Conservation (phyloP, 495 filamentous ascomycete species). For the Friedmanniomyces endolithicus region DNA sequence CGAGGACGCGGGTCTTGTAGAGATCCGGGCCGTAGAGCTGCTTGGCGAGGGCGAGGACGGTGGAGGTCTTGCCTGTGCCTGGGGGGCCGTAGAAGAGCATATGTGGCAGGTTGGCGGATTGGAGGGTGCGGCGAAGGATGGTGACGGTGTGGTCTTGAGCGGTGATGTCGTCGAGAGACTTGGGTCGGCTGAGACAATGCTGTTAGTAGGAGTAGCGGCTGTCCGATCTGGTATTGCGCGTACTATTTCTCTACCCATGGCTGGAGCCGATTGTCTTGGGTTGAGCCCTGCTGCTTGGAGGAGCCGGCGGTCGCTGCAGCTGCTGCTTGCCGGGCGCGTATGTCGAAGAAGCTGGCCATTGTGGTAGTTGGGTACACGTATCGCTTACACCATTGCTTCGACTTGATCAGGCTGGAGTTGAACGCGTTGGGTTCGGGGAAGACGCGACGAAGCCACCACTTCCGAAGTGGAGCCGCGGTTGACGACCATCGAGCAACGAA, state of each 20-base stretch:
- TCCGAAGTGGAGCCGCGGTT: neutral
- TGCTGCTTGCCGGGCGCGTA: conserved; percentile 81
- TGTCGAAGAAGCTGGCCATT: conserved; percentile 81
- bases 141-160: conserved; percentile 96
- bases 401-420: neutral
- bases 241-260: conserved; percentile 99
- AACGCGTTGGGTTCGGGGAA: neutral
- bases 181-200: conserved; percentile 59
- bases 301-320: conserved; percentile 44
- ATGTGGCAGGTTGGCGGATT: conserved; percentile 93
- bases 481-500: neutral
- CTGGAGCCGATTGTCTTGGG: conserved; percentile 55
- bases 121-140: conserved; percentile 80
- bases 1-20: conserved; percentile 84
- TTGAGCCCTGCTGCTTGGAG: conserved; percentile 45
- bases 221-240: no score
- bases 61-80: conserved; percentile 97
- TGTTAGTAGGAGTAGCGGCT: neutral
- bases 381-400: neutral
- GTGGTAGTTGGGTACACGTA: neutral
- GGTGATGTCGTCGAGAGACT: conserved; percentile 84
- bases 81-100: conserved; percentile 99
- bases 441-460: neutral
- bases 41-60: conserved; percentile 89
- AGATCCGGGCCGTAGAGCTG: conserved; percentile 95